Evolutionary conservation across 2,329 filamentous ascomycete genomes (phyloP).

Genomic region (Oidium heveae): DNA sequence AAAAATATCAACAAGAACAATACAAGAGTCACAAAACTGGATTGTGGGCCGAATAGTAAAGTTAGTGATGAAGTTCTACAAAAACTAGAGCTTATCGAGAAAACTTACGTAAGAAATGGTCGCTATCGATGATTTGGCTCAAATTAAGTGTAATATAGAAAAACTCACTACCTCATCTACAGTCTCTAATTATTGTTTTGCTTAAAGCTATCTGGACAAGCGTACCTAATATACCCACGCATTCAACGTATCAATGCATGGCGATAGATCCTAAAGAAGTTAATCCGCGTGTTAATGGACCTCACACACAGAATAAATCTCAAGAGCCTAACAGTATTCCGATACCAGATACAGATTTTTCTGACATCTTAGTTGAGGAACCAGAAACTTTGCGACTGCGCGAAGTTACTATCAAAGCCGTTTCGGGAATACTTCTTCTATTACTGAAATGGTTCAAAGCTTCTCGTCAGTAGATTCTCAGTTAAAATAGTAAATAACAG

Average conservation of each 20-base stretch:
- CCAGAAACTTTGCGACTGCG: slow-evolving; percentile 57
- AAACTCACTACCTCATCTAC: slow-evolving; percentile 57
- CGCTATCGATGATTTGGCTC: slow-evolving; percentile 12
- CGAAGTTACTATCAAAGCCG: slow-evolving; percentile 75
- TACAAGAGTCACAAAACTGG: slow-evolving; percentile 12
- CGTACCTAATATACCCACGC: slow-evolving; percentile 62
- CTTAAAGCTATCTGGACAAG: slow-evolving; percentile 72
- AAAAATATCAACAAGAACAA: too few relatives aligned
- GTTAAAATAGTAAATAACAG: slow-evolving; percentile 6
- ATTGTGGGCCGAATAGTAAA: slow-evolving; percentile 24
- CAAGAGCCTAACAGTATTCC: slow-evolving; percentile 11
- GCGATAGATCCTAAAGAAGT: slow-evolving; percentile 10
- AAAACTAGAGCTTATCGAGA: slow-evolving; percentile 49
- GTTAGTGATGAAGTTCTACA: slow-evolving; percentile 30
- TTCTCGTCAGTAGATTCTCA: slow-evolving; percentile 38
- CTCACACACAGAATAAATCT: slow-evolving; percentile 7
- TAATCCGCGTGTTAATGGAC: slow-evolving; percentile 9
- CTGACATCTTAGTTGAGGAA: slow-evolving; percentile 41
- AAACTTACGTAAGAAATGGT: slow-evolving; percentile 48
- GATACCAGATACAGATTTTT: slow-evolving; percentile 9
- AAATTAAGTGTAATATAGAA: slow-evolving; percentile 21
- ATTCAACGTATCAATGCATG: slow-evolving; percentile 14
- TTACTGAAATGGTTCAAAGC: slow-evolving; percentile 90
- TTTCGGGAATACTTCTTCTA: slow-evolving; percentile 71
- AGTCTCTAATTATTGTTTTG: slow-evolving; percentile 80